These are phyloP conservation scores for Bruguiera gymnorhiza DNA, from an alignment of 345 rosid species.

Conservation along the genomic window DNA sequence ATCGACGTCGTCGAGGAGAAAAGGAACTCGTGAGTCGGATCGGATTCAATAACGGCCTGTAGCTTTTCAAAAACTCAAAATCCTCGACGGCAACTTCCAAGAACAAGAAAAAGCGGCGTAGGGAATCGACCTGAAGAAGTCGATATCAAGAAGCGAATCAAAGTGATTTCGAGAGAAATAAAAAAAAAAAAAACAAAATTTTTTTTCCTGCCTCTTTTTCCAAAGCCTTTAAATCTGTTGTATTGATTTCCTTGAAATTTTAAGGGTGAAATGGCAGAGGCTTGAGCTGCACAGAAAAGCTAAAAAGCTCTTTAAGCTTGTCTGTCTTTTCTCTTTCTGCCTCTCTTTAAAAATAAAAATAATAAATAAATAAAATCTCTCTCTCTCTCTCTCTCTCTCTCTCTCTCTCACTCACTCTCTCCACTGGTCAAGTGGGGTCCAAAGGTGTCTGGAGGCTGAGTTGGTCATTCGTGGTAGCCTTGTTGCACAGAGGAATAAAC, in stretches of 20 bases:
- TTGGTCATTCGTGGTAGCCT: constrained; percentile 35
- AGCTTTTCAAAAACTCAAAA: neutral
- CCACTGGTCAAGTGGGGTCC: constrained; percentile 45
- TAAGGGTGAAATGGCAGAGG: neutral
- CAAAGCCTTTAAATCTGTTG: too few relatives aligned
- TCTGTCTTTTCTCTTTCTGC: constrained; percentile 7
- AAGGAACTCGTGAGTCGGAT: constrained; percentile 20
- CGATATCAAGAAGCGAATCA: constrained; percentile 18
- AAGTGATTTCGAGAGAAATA: neutral
- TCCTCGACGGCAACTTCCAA: neutral
- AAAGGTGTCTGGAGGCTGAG: constrained; percentile 14
- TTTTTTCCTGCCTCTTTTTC: neutral
- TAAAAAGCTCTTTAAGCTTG: constrained; percentile 1
- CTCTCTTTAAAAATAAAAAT: neutral
- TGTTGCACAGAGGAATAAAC: neutral
- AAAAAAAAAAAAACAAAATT: neutral
- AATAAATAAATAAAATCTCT: too few relatives aligned
- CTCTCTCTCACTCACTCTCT: neutral
- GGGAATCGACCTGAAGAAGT: constrained; percentile 15
- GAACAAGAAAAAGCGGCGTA: neutral
- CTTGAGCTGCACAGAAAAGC: neutral
- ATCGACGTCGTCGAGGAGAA: constrained; percentile 4
- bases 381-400: neutral
- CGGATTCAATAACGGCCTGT: neutral
- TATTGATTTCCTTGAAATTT: too few relatives aligned